Conservation (phyloP, 2,329 filamentous ascomycete genomes). For the Xylaria arbuscula region DNA sequence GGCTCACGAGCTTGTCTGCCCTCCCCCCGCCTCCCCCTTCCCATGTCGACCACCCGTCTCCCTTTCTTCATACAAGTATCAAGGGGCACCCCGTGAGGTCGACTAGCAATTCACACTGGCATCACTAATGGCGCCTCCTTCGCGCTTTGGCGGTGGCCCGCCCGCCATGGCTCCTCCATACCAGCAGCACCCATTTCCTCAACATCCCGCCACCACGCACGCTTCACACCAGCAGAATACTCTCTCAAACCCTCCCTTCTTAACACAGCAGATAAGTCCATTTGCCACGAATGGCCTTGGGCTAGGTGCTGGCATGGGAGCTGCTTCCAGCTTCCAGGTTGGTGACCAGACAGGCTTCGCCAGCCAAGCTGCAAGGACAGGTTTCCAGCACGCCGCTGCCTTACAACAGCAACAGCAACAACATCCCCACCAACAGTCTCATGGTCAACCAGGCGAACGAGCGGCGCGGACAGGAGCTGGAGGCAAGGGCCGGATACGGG, state of each 20-base stretch:
- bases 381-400: slow-evolving; percentile 80
- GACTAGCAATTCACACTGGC: slow-evolving; percentile 28
- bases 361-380: slow-evolving; percentile 87
- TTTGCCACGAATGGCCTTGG: slow-evolving; percentile 72
- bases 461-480: slow-evolving; percentile 56
- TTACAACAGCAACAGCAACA: slow-evolving; percentile 54
- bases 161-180: slow-evolving; percentile 58
- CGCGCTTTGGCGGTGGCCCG: slow-evolving; percentile 61
- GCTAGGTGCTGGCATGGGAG: slow-evolving; percentile 66
- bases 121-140: slow-evolving; percentile 53
- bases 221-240: slow-evolving; percentile 63
- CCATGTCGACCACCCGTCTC: slow-evolving; percentile 39
- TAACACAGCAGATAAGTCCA: slow-evolving; percentile 74
- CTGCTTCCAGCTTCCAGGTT: slow-evolving; percentile 61
- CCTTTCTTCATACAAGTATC: slow-evolving; percentile 29
- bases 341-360: slow-evolving; percentile 78
- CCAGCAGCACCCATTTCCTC: slow-evolving; percentile 65
- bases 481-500: slow-evolving; percentile 84
- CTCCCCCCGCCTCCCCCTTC: slow-evolving; percentile 18
- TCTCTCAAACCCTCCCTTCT: slow-evolving; percentile 76
- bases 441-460: slow-evolving; percentile 51
- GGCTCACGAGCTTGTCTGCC: slow-evolving; percentile 27
- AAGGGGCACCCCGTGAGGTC: slow-evolving; percentile 37
- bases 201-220: slow-evolving; percentile 64
- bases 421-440: slow-evolving; percentile 61